Evolutionary conservation across 2,329 filamentous ascomycete genomes (phyloP).

Genomic region (Diaporthe helianthi): DNA sequence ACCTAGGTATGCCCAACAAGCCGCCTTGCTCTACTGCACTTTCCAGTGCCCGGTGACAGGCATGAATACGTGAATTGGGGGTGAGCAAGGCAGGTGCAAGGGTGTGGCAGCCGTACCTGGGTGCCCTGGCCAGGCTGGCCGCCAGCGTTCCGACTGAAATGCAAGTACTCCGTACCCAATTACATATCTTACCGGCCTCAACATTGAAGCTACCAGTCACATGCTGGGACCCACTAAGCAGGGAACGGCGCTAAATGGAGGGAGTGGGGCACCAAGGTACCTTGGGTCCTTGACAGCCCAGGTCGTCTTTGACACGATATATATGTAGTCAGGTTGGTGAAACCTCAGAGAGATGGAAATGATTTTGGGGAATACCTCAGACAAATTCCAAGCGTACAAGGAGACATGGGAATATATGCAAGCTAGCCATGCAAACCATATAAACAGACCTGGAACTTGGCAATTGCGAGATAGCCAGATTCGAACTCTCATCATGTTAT

Average conservation of each 20-base stretch:
- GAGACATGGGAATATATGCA: not conserved
- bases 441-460: not conserved
- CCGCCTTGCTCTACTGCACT: constrained; percentile 3
- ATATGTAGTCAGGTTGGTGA: not conserved
- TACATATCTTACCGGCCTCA: constrained; percentile 3
- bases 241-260: constrained; percentile 16
- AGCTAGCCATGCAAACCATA: not conserved
- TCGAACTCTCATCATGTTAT: not conserved
- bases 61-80: constrained; percentile 13
- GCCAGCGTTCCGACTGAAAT: not conserved
- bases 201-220: constrained; percentile 17
- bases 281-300: not conserved
- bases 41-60: not conserved
- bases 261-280: constrained; percentile 1
- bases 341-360: not conserved
- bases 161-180: not conserved
- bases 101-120: constrained; percentile 14
- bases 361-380: too few relatives aligned
- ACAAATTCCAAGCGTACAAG: too few relatives aligned
- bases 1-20: not conserved
- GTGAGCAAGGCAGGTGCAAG: not conserved
- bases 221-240: constrained; percentile 11
- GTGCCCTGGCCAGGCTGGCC: constrained; percentile 1
- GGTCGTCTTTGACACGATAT: not conserved
- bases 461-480: not conserved